phyloP scores from a whole-genome alignment of 164 flowering plant genomes.

The Taxillus chinensis region DNA sequence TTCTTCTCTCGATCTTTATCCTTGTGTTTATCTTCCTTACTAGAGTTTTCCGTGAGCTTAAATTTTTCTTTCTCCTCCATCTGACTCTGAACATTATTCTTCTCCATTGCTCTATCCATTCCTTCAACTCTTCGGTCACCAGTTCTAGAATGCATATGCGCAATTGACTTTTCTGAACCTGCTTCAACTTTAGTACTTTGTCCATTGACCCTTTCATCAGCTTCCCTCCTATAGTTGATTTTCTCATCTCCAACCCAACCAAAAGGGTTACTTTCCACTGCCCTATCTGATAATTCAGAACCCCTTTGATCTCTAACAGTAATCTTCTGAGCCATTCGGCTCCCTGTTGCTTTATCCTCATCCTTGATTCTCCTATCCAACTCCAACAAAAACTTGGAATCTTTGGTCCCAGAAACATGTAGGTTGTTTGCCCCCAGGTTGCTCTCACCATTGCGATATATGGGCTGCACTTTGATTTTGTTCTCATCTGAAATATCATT shows the following conservation, averaged over 20 bases:
- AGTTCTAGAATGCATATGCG: background rate
- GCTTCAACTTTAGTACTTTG: slow-evolving; percentile 6
- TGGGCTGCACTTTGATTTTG: background rate
- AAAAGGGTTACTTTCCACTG: slow-evolving; percentile 2
- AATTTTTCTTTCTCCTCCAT: slow-evolving; percentile 10
- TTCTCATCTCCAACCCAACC: background rate
- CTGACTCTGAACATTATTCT: slow-evolving; percentile 7
- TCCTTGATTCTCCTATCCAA: slow-evolving; percentile 13
- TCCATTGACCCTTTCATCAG: slow-evolving; percentile 7
- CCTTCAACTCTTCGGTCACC: slow-evolving; percentile 9
- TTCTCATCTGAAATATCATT: background rate
- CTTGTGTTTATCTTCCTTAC: slow-evolving; percentile 6
- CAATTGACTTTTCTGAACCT: slow-evolving; percentile 4
- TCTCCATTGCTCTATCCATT: slow-evolving; percentile 2
- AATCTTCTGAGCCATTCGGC: slow-evolving; percentile 8
- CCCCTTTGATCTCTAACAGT: slow-evolving; percentile 7
- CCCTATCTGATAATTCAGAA: background rate
- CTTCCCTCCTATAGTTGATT: slow-evolving; percentile 6
- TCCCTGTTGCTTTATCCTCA: slow-evolving; percentile 9
- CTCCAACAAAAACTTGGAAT: slow-evolving; percentile 12
- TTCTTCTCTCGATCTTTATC: slow-evolving; percentile 10
- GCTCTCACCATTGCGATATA: background rate
- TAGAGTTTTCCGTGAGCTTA: slow-evolving; percentile 5
- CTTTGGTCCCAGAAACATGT: background rate
- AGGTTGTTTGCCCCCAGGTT: background rate